These are phyloP conservation scores for Phanerochaete sordida DNA, from an alignment of 768 basidiomycete species.

Conservation along the genomic window DNA sequence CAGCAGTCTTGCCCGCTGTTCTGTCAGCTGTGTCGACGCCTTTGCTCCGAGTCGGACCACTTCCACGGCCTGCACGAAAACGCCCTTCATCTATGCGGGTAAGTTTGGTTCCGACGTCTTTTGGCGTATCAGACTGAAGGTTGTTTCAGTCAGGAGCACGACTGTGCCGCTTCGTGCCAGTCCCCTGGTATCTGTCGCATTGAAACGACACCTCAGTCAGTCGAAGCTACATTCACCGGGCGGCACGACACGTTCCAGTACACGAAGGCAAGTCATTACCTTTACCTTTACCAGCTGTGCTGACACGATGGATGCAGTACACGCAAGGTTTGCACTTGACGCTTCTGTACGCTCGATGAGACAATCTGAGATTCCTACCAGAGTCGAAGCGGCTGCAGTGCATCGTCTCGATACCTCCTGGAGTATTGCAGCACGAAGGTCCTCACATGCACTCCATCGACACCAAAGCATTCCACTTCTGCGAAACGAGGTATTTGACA, in stretches of 20 bases:
- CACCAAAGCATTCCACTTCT: slow-evolving; percentile 47
- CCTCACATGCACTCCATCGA: slow-evolving; percentile 47
- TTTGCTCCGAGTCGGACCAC: slow-evolving; percentile 47
- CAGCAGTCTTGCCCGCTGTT: slow-evolving; percentile 47
- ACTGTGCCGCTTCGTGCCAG: slow-evolving; percentile 40
- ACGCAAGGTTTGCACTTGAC: slow-evolving; percentile 39
- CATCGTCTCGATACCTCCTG: slow-evolving; percentile 41
- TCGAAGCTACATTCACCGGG: slow-evolving; percentile 61
- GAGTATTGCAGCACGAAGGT: slow-evolving; percentile 39
- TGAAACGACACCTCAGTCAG: slow-evolving; percentile 52
- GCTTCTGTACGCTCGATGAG: neutral
- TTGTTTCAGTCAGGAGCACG: slow-evolving; percentile 45
- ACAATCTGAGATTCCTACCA: slow-evolving; percentile 17
- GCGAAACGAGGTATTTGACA: slow-evolving; percentile 42
- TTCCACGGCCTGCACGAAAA: slow-evolving; percentile 43
- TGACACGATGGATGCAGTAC: slow-evolving; percentile 34
- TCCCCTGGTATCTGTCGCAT: slow-evolving; percentile 54
- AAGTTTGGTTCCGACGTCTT: neutral
- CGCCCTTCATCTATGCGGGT: slow-evolving; percentile 58
- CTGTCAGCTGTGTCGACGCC: slow-evolving; percentile 53
- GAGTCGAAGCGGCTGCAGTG: slow-evolving; percentile 51
- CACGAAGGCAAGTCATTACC: slow-evolving; percentile 44
- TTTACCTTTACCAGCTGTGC: neutral
- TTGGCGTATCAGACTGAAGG: neutral
- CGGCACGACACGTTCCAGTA: slow-evolving; percentile 59